Evolutionary conservation across 2,329 filamentous ascomycete species (phyloP), one percentile per base, ranked within the genome.

Genomic region (Neonectria faginata): DNA sequence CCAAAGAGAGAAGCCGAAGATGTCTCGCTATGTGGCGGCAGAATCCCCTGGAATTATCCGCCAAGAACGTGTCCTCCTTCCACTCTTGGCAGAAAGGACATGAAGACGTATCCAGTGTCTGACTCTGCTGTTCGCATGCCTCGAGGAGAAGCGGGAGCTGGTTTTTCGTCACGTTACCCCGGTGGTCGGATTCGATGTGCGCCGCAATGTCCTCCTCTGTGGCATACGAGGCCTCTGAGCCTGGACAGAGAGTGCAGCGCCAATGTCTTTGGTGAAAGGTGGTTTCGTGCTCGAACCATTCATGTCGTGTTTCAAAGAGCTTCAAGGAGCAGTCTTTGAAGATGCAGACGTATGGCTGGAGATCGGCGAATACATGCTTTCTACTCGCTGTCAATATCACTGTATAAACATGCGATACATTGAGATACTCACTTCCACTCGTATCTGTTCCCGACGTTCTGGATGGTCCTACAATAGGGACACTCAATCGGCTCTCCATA

Each of bases 301-400:
- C 60, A 6, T 51, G 12, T 2, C 60, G 36, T 3, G 55, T 63
- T 5, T 39, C 3, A 51, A 63, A 63, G 5, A 63, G 41, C 2
- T 27, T 29, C 14, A 31, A 11, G 27, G 29, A 16, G 31, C 60
- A 63, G 20, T 52, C 31, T 50, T 63, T 5, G 27, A 63, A 63
- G 16, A 54, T 58, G 48, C 60, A 63, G 14, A 63, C 54, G 22
- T 63, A 63, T 6, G 54, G 60, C 22, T 58, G 60, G 1, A 63
- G 25, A 22, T 63, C 60, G 3, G 54, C 22, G 42, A 58, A 63
- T 3, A 58, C 36, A 22, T 63, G 60, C 44, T 33, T 52, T 33
- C 60, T 63, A 25, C 16, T 20, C 18, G n/a, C 33, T 20, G 9
- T 36, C 27, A 20, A 5, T 39, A 39, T 29, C 7, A 39, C 11